Evolutionary conservation across 257 asterid genomes (phyloP).

Genomic region (Jacaranda mimosifolia): DNA sequence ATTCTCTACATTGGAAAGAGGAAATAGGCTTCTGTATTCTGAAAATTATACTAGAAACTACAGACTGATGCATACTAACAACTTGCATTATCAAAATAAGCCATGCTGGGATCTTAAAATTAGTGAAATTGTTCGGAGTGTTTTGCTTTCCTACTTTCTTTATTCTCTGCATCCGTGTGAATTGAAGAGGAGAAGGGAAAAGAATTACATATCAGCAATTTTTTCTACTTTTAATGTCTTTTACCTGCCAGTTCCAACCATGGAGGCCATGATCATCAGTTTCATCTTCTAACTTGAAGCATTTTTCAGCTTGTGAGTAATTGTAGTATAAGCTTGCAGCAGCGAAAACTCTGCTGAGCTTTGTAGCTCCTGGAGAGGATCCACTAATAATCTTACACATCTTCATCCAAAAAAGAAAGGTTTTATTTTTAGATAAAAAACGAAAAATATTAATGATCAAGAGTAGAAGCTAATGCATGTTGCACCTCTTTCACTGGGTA

Average conservation of each 20-base stretch:
- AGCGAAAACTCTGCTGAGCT: constrained; percentile 60
- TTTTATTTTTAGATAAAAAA: background rate
- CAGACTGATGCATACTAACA: too few species aligned
- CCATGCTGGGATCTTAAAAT: too few species aligned
- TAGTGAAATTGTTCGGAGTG: background rate
- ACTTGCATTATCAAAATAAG: too few species aligned
- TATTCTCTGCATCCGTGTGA: background rate
- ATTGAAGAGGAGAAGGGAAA: background rate
- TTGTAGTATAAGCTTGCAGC: constrained; percentile 87
- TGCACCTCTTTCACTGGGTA: constrained; percentile 72
- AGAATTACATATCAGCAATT: too few species aligned
- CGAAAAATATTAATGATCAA: background rate
- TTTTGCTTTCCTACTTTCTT: background rate
- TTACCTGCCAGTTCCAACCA: constrained; percentile 91
- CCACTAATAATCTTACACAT: constrained; percentile 78
- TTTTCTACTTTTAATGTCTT: background rate
- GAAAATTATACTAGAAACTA: too few species aligned
- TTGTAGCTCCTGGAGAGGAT: constrained; percentile 53
- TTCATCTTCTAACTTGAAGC: constrained; percentile 63
- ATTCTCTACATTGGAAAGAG: too few species aligned
- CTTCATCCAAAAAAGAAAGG: constrained; percentile 35
- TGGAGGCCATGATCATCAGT: constrained; percentile 67
- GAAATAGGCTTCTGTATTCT: too few species aligned
- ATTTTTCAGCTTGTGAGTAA: constrained; percentile 64
- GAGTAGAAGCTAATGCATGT: background rate